Evolutionary conservation across 192 early-diverging fungal genomes (phyloP).

Genomic region (Helicostylum pulchrum): DNA sequence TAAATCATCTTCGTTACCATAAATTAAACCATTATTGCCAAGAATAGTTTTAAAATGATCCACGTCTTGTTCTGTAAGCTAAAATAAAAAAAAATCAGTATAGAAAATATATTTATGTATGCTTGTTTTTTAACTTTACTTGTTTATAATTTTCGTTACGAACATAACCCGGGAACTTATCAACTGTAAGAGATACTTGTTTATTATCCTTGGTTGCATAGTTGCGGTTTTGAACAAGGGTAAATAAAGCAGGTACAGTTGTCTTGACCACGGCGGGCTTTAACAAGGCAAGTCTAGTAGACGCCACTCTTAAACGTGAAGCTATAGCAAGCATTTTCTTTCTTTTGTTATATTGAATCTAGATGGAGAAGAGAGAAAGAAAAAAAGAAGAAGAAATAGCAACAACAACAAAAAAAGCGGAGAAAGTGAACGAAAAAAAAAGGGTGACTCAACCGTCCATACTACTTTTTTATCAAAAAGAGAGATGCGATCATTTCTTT

Average conservation of each 20-base stretch:
- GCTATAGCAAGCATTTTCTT: not conserved
- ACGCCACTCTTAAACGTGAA: conserved; percentile 9
- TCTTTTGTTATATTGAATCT: not conserved
- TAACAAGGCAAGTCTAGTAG: conserved; percentile 1
- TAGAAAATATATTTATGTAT: not conserved
- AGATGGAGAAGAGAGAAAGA: not conserved
- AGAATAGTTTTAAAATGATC: conserved; percentile 57
- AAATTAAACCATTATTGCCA: conserved; percentile 37
- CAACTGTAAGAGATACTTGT: conserved; percentile 36
- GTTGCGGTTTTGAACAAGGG: not conserved
- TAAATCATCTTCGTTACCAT: conserved; percentile 58
- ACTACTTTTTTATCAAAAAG: too few species aligned
- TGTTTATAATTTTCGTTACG: conserved; percentile 41
- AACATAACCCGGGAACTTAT: conserved; percentile 48
- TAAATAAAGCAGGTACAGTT: not conserved
- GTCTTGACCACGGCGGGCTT: not conserved
- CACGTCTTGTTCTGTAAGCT: conserved; percentile 60
- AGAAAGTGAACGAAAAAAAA: too few species aligned
- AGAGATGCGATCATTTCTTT: too few species aligned
- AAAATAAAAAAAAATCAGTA: not conserved
- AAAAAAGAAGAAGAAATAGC: not conserved
- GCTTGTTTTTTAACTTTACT: conserved; percentile 18
- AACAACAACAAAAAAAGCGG: too few species aligned
- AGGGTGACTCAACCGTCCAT: too few species aligned
- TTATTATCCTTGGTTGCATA: conserved; percentile 11